These are phyloP conservation scores for Candida tallmaniae DNA, from an alignment of 805 yeast species.

Conservation along the genomic window DNA sequence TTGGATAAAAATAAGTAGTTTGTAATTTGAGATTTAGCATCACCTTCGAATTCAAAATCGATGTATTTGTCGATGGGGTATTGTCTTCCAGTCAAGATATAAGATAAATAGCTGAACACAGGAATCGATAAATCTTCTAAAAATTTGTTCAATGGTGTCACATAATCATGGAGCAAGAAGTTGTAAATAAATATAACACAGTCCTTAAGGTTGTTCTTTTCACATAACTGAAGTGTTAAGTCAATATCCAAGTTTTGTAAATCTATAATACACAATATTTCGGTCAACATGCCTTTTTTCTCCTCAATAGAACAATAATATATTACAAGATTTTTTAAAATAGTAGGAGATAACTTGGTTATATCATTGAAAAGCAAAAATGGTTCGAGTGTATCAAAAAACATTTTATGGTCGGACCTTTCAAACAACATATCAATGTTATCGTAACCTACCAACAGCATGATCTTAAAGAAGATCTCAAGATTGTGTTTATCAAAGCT, in stretches of 20 bases:
- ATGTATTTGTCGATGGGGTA: slow-evolving; percentile 67
- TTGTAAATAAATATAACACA: slow-evolving; percentile 71
- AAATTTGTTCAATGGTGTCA: slow-evolving; percentile 65
- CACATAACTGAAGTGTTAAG: slow-evolving; percentile 61
- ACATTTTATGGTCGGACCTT: slow-evolving; percentile 28
- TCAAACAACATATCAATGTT: slow-evolving; percentile 16
- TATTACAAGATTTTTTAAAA: slow-evolving; percentile 59
- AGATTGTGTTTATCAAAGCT: slow-evolving; percentile 15
- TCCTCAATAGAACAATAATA: slow-evolving; percentile 34
- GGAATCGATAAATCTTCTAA: slow-evolving; percentile 28
- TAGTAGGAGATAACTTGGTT: slow-evolving; percentile 51
- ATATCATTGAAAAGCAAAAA: slow-evolving; percentile 47
- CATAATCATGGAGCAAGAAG: slow-evolving; percentile 60
- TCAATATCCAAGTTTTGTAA: slow-evolving; percentile 71
- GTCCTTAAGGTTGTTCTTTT: slow-evolving; percentile 51
- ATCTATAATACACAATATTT: slow-evolving; percentile 66
- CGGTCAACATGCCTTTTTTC: slow-evolving; percentile 53
- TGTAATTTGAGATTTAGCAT: slow-evolving; percentile 51
- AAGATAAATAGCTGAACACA: slow-evolving; percentile 53
- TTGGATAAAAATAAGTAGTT: slow-evolving; percentile 42
- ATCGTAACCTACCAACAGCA: slow-evolving; percentile 1
- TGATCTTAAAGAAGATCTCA: slow-evolving; percentile 8
- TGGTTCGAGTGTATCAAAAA: slow-evolving; percentile 50
- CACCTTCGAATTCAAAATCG: slow-evolving; percentile 21
- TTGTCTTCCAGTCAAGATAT: slow-evolving; percentile 68